Base-by-base conservation (phyloP, 2,329 filamentous ascomycete species). In the Neofusicoccum kwambonambiense region DNA sequence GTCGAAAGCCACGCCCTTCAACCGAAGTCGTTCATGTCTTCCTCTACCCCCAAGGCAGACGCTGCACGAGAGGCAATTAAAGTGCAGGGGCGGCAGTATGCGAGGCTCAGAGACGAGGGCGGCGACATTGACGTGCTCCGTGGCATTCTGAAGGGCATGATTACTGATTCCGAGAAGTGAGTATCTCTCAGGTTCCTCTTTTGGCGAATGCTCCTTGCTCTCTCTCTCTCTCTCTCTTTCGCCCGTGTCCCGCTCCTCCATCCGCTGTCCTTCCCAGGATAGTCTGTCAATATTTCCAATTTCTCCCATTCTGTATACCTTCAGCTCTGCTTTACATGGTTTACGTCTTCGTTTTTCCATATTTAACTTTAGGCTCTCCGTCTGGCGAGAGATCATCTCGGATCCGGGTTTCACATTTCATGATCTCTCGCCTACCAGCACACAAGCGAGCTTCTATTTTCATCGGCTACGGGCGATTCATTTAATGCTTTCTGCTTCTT, bases 381-480 rank as follows among this genome's bases (percentile, higher is more conserved):
- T 47, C 42, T 47, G 56, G 42, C 42, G 42, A 47, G 54, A 58
- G 56, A 60, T 60, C 56, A 60, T 60, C 56, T 60, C 56, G 56
- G 56, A 60, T 49, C 31, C 42, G n/a, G 56, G 56, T 60, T 60
- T 60, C 56, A 60, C 42, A 57, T 57, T 45, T 57, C 54, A 11
- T 57, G 19, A 22, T 42, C 39, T 57, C 41, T 34, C 54, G 54
- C 39, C 22, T 44, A 27, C 41, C 19, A 44, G 31, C 39, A 19
- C 54, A 17, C 39, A 58, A 42, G 41, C 56, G 56, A 60, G 56
- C 56, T 51, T 62, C 47, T 62, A 62, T 62, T 50, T 62, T 51
- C 17, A 51, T 62, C 58, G 31, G 8, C 42, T 37, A 49, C 57
- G 42, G 27, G 17, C 42, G 27, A 13, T 44, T 57, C 39, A 42